Percentiles rank a stretch among this genome's conserved stretches.
Evolutionary conservation across 768 basidiomycete genomes (phyloP).

Genomic region (Mycena sanguinolenta): DNA sequence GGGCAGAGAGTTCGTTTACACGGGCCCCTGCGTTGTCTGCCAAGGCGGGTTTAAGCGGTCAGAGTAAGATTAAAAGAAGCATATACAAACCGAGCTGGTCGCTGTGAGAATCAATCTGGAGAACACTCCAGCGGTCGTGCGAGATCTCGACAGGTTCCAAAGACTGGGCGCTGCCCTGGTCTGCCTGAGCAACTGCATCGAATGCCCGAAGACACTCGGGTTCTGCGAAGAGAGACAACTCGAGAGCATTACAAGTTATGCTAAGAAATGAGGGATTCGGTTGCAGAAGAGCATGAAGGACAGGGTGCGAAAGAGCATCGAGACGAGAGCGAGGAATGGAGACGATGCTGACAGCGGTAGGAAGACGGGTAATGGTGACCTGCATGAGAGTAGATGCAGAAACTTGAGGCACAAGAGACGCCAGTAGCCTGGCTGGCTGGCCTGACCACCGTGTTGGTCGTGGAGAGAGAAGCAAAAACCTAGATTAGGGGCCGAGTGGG

Average conservation of each 20-base stretch:
- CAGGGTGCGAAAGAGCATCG: constrained; percentile 65
- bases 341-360: constrained; percentile 78
- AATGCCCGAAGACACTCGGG: constrained; percentile 69
- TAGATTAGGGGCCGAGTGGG: neutral
- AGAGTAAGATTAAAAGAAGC: constrained; percentile 16
- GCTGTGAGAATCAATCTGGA: constrained; percentile 86
- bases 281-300: constrained; percentile 79
- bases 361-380: constrained; percentile 73
- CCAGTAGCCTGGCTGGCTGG: neutral
- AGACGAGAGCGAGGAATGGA: constrained; percentile 82
- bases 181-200: constrained; percentile 69
- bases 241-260: constrained; percentile 83
- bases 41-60: constrained; percentile 29
- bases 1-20: constrained; percentile 82
- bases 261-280: constrained; percentile 78
- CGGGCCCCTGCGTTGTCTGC: constrained; percentile 79
- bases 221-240: constrained; percentile 82
- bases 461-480: constrained; percentile 1
- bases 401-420: neutral
- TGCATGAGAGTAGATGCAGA: constrained; percentile 1
- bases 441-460: neutral
- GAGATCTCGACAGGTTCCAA: constrained; percentile 76
- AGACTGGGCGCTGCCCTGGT: constrained; percentile 45
- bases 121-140: constrained; percentile 81
- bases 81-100: constrained; percentile 70